These are phyloP conservation scores for Cladophialophora carrionii DNA, from an alignment of 2,329 filamentous ascomycete species.

Conservation along the genomic window DNA sequence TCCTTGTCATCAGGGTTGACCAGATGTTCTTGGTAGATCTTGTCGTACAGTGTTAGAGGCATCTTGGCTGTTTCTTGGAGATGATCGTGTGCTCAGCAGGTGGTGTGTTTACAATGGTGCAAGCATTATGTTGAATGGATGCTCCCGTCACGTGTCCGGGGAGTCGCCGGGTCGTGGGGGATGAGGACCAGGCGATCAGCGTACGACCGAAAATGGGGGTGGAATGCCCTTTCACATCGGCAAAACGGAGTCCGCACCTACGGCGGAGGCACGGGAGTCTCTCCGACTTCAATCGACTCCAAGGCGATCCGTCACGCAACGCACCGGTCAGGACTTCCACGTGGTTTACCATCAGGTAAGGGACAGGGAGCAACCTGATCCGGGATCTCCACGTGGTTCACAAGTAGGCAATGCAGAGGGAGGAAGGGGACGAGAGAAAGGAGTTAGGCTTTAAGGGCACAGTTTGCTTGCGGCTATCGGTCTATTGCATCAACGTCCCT, in stretches of 20 bases:
- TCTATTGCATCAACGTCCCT: conserved; percentile 3
- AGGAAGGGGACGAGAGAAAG: neutral
- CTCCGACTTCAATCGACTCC: neutral
- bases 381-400: neutral
- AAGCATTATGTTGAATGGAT: conserved; percentile 7
- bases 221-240: neutral
- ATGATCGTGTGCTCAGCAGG: conserved; percentile 12
- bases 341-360: neutral
- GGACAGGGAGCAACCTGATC: neutral
- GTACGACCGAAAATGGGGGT: neutral
- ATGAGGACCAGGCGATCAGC: neutral
- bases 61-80: conserved; percentile 14
- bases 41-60: conserved; percentile 22
- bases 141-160: conserved; percentile 13
- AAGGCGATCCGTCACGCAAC: neutral
- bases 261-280: neutral
- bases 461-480: neutral
- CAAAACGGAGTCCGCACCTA: neutral
- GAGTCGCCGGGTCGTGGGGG: conserved; percentile 19
- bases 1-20: conserved; percentile 18
- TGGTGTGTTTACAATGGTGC: neutral
- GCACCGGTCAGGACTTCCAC: neutral
- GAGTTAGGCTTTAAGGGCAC: neutral
- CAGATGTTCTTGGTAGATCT: conserved; percentile 23
- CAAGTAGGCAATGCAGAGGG: neutral